A percentile compares a stretch with the other conserved stretches of the same genome.
These are phyloP conservation scores for Protomyces macrosporus DNA, from an alignment of 1,139 yeast genomes.

Conservation along the genomic window DNA sequence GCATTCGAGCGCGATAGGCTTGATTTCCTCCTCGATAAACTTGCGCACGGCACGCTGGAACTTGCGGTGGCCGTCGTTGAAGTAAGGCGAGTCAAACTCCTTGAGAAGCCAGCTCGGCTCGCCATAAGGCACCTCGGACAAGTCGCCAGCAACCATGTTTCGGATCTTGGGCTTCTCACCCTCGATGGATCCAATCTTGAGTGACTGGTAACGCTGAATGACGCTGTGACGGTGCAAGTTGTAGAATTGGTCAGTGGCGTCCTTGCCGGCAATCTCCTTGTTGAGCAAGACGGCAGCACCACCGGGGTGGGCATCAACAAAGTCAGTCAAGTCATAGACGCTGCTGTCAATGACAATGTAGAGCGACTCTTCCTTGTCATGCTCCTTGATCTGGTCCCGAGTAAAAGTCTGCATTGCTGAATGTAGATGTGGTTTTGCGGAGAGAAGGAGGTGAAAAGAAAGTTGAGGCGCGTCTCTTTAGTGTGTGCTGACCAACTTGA, in stretches of 20 bases:
- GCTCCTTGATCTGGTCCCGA: constrained; percentile 19
- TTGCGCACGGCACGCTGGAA: constrained; percentile 42
- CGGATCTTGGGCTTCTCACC: constrained; percentile 14
- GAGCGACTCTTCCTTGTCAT: constrained; percentile 24
- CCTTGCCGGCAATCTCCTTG: constrained; percentile 71
- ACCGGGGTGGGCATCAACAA: constrained; percentile 96
- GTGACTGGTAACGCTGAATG: constrained; percentile 11
- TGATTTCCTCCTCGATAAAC: constrained; percentile 42
- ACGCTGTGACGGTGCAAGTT: constrained; percentile 20
- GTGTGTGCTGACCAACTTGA: not conserved
- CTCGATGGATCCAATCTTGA: constrained; percentile 17
- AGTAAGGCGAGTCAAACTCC: constrained; percentile 43
- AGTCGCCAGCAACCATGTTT: constrained; percentile 37
- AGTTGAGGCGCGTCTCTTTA: not conserved
- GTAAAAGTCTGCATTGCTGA: constrained; percentile 3
- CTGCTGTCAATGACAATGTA: constrained; percentile 23
- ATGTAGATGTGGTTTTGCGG: not conserved
- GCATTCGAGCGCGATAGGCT: constrained; percentile 45
- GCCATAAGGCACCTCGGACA: constrained; percentile 40
- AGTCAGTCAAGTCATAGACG: constrained; percentile 80
- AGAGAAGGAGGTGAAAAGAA: not conserved
- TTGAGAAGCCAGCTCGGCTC: constrained; percentile 45
- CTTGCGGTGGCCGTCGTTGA: constrained; percentile 42
- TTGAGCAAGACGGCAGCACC: constrained; percentile 80
- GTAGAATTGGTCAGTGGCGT: constrained; percentile 23